Evolutionary conservation across 225 moss, liverwort and hornwort genomes (phyloP).

Genomic region (Straminergon stramineum): DNA sequence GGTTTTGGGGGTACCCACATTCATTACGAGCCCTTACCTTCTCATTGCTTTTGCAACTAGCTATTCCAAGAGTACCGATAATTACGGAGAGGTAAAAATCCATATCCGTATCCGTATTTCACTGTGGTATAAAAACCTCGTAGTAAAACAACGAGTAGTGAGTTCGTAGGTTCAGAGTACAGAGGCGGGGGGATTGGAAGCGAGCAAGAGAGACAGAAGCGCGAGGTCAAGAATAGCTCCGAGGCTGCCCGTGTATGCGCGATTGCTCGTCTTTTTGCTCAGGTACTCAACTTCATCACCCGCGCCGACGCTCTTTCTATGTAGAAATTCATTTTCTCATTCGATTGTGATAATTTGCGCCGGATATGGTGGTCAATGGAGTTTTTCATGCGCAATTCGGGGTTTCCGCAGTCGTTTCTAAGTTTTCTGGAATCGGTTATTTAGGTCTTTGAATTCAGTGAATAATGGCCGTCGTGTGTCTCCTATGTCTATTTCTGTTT

Average conservation of each 20-base stretch:
- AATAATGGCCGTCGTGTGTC: not conserved
- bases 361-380: not conserved
- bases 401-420: not conserved
- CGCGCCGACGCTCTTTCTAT: not conserved
- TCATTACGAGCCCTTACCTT: not conserved
- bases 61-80: not conserved
- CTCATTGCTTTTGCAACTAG: not conserved
- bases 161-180: not conserved
- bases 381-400: slow-evolving; percentile 1
- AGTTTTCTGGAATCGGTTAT: not conserved
- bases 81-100: not conserved
- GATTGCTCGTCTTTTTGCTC: not conserved
- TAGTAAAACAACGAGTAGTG: not conserved
- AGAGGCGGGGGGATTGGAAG: not conserved
- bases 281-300: not conserved
- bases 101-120: not conserved
- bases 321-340: not conserved
- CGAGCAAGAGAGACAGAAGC: not conserved
- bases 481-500: not conserved
- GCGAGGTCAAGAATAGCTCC: not conserved
- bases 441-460: not conserved
- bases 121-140: not conserved
- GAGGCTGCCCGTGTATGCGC: not conserved
- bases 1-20: not conserved
- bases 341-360: not conserved